Percentiles rank a stretch among this genome's conserved stretches.
phyloP scores from a whole-genome alignment of 2,329 filamentous ascomycete genomes.

The Neofusicoccum laricinum region DNA sequence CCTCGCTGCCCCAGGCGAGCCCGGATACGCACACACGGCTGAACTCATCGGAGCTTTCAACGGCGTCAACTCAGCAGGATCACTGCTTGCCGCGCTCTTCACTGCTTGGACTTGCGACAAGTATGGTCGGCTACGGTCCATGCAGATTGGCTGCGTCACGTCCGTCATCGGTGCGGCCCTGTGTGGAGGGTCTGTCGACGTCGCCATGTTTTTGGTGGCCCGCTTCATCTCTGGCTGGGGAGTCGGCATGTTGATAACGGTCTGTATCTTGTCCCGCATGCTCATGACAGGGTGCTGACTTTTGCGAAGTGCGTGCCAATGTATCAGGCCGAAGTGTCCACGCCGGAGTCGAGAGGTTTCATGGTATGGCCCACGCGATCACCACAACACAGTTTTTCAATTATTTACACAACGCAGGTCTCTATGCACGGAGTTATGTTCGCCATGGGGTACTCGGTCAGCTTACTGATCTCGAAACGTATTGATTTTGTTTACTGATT shows the following conservation, averaged over 20 bases:
- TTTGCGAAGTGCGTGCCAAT: slow-evolving; percentile 25
- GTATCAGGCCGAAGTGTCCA: slow-evolving; percentile 42
- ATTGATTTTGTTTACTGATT: not conserved
- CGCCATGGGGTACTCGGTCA: slow-evolving; percentile 36
- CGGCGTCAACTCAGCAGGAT: slow-evolving; percentile 45
- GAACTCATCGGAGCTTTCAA: slow-evolving; percentile 46
- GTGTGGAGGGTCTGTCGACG: slow-evolving; percentile 35
- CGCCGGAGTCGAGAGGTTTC: slow-evolving; percentile 37
- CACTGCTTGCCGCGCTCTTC: slow-evolving; percentile 35
- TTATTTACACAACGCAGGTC: not conserved
- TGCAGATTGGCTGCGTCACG: slow-evolving; percentile 36
- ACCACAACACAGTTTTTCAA: not conserved
- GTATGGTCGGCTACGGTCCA: slow-evolving; percentile 37
- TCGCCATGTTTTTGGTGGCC: slow-evolving; percentile 42
- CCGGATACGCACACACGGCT: slow-evolving; percentile 42
- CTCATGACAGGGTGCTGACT: slow-evolving; percentile 13
- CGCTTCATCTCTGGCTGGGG: slow-evolving; percentile 39
- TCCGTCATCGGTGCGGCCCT: slow-evolving; percentile 41
- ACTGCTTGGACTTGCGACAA: slow-evolving; percentile 41
- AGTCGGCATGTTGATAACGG: slow-evolving; percentile 34
- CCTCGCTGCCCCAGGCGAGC: slow-evolving; percentile 36
- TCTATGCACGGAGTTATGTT: slow-evolving; percentile 42
- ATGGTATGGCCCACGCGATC: slow-evolving; percentile 26
- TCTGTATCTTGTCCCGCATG: not conserved
- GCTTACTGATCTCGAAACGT: not conserved